A percentile compares a stretch with the other conserved stretches of the same genome.
phyloP scores from a whole-genome alignment of 441 rosid genomes.

The Viola pubescens region DNA sequence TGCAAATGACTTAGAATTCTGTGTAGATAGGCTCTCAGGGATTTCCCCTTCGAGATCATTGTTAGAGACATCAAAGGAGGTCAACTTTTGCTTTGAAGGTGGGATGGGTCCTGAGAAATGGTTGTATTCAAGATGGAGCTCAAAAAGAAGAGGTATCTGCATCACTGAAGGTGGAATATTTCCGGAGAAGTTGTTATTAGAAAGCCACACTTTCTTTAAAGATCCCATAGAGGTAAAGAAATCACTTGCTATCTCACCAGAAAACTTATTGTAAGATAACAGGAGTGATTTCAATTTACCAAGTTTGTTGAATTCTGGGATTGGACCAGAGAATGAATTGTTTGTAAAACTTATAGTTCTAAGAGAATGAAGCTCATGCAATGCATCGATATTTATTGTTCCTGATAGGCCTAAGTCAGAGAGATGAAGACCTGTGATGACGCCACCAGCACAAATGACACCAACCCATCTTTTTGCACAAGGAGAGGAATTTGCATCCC shows the following conservation, averaged over 20 bases:
- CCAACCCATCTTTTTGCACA: conserved; percentile 57
- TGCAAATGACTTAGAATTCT: conserved; percentile 29
- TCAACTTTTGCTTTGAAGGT: conserved; percentile 15
- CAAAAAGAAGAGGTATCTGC: conserved; percentile 35
- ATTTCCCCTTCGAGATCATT: conserved; percentile 64
- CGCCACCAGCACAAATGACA: conserved; percentile 41
- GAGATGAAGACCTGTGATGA: conserved; percentile 52
- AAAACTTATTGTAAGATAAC: conserved; percentile 44
- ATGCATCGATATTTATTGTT: conserved; percentile 30
- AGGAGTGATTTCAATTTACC: conserved; percentile 44
- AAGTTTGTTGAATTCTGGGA: conserved; percentile 56
- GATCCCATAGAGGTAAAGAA: conserved; percentile 45
- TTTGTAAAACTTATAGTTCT: conserved; percentile 47
- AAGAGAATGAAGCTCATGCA: conserved; percentile 37
- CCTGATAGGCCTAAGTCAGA: conserved; percentile 47
- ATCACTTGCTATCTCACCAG: conserved; percentile 48
- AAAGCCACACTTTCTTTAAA: conserved; percentile 57
- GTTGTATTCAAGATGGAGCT: conserved; percentile 66
- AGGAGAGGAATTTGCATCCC: conserved; percentile 46
- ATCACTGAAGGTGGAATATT: conserved; percentile 49
- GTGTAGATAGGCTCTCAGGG: conserved; percentile 34
- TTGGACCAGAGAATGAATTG: conserved; percentile 51
- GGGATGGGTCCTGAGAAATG: conserved; percentile 59
- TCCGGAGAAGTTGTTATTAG: conserved; percentile 49
- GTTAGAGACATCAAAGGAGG: conserved; percentile 42